A percentile compares a stretch with the other conserved stretches of the same genome.
phyloP scores from a whole-genome alignment of 805 yeast species.

The Pichia deserticola region DNA sequence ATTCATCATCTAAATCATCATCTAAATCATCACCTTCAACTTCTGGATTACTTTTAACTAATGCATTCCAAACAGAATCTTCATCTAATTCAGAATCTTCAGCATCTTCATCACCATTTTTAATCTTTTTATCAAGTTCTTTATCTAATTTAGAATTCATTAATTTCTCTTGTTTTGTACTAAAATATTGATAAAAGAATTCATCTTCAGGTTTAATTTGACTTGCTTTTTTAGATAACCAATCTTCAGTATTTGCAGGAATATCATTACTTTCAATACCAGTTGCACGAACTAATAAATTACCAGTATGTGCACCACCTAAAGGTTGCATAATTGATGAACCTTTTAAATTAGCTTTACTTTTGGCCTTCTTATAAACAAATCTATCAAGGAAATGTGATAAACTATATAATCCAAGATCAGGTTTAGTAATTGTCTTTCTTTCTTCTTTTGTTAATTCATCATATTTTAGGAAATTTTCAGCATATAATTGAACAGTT shows the following conservation, averaged over 20 bases:
- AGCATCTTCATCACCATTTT: constrained; percentile 27
- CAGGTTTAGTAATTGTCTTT: constrained; percentile 57
- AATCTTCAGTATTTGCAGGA: constrained; percentile 81
- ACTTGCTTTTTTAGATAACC: constrained; percentile 59
- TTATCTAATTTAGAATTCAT: constrained; percentile 33
- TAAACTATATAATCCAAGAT: constrained; percentile 79
- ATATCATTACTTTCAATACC: constrained; percentile 25
- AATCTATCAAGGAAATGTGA: constrained; percentile 91
- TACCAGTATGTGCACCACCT: constrained; percentile 74
- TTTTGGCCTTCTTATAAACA: constrained; percentile 88
- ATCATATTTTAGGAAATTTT: constrained; percentile 46
- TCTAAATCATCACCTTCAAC: constrained; percentile 38
- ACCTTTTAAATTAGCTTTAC: constrained; percentile 68
- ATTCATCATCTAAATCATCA: constrained; percentile 28
- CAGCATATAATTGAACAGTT: constrained; percentile 76
- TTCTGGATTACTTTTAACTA: constrained; percentile 50
- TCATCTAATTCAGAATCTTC: constrained; percentile 44
- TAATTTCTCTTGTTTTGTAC: constrained; percentile 44
- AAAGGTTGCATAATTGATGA: constrained; percentile 96
- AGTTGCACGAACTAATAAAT: constrained; percentile 61
- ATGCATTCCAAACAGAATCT: constrained; percentile 53
- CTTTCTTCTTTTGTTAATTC: constrained; percentile 16
- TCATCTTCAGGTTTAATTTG: constrained; percentile 80
- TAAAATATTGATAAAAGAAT: constrained; percentile 82
- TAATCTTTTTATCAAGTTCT: constrained; percentile 40